Percentiles rank a stretch among this genome's conserved stretches.
Evolutionary conservation across 2,329 filamentous ascomycete species (phyloP).

Genomic region (Fusarium papillatum): DNA sequence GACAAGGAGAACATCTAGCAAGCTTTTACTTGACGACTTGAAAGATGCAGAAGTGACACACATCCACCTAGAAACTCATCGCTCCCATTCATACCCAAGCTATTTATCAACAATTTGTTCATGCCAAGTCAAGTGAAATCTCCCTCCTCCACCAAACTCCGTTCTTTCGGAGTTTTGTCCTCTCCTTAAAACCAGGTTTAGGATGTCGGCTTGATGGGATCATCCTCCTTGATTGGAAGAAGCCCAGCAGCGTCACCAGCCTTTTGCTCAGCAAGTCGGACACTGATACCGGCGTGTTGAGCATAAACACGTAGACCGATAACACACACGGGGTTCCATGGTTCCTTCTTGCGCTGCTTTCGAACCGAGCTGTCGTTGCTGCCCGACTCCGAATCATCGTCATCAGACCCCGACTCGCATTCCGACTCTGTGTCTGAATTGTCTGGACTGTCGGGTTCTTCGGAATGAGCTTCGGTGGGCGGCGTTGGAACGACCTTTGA

Average conservation of each 20-base stretch:
- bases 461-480: slow-evolving; percentile 23
- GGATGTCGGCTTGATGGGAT: slow-evolving; percentile 19
- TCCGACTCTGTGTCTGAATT: slow-evolving; percentile 39
- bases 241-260: slow-evolving; percentile 42
- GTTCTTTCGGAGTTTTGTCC: not conserved
- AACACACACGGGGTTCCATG: slow-evolving; percentile 59
- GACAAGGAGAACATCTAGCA: not conserved
- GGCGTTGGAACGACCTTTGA: slow-evolving; percentile 28
- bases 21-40: not conserved
- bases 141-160: not conserved
- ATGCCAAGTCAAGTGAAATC: not conserved
- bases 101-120: slow-evolving; percentile 14
- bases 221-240: slow-evolving; percentile 25
- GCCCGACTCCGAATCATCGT: slow-evolving; percentile 42
- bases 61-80: not conserved
- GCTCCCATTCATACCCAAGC: not conserved
- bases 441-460: slow-evolving; percentile 30
- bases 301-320: slow-evolving; percentile 56
- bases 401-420: slow-evolving; percentile 34
- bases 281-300: slow-evolving; percentile 49
- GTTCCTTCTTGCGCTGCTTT: slow-evolving; percentile 37
- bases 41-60: not conserved
- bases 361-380: slow-evolving; percentile 14
- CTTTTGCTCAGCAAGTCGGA: slow-evolving; percentile 51
- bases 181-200: slow-evolving; percentile 7